These are phyloP conservation scores for Fusarium acutatum DNA, from an alignment of 2,329 filamentous ascomycete species.

Conservation along the genomic window DNA sequence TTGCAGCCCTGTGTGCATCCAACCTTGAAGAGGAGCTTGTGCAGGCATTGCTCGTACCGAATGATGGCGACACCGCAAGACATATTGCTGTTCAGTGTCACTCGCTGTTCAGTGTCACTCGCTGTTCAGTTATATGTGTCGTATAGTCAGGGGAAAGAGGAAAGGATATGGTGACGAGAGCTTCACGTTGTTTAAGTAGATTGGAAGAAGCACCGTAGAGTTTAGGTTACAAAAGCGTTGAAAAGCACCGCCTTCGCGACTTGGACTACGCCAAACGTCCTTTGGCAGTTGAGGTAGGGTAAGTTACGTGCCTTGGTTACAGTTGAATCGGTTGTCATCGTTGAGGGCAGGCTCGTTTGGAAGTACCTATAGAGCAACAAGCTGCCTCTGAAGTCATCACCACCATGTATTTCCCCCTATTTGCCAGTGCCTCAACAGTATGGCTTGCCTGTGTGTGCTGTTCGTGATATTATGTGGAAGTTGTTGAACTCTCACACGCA, in stretches of 20 bases:
- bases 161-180: background rate
- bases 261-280: slow-evolving; percentile 16
- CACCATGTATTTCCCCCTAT: background rate
- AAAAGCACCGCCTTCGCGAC: background rate
- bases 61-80: slow-evolving; percentile 44
- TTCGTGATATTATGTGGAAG: background rate
- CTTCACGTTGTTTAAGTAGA: background rate
- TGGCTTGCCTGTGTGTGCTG: background rate
- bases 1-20: slow-evolving; percentile 41
- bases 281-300: background rate
- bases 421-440: background rate
- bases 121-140: background rate
- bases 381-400: slow-evolving; percentile 3
- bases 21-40: slow-evolving; percentile 40
- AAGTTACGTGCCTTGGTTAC: background rate
- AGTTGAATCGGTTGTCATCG: slow-evolving; percentile 10
- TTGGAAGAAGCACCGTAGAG: background rate
- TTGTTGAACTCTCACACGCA: slow-evolving; percentile 14
- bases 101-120: background rate
- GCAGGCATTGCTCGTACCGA: slow-evolving; percentile 38
- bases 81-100: slow-evolving; percentile 31
- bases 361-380: slow-evolving; percentile 9
- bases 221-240: background rate
- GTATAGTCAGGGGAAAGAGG: background rate
- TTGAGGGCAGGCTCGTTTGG: slow-evolving; percentile 3